Evolutionary conservation across 805 yeast species (phyloP).

Genomic region (Candida jianshihensis): DNA sequence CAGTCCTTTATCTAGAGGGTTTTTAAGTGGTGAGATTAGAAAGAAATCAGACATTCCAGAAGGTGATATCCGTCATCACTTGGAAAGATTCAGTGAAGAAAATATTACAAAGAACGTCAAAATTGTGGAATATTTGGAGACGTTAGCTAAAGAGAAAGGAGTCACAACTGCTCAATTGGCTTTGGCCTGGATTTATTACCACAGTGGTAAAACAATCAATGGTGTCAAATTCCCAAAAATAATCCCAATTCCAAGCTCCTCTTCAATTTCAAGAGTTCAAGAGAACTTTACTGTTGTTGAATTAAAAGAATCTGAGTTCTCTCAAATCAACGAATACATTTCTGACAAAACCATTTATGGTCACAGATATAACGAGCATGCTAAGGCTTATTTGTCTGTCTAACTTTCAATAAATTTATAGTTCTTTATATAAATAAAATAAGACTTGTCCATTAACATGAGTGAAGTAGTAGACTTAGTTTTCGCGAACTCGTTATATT

Average conservation of each 20-base stretch:
- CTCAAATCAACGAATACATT: conserved; percentile 42
- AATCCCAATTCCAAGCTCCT: conserved; percentile 78
- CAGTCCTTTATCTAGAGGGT: conserved; percentile 79
- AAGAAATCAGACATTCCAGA: conserved; percentile 40
- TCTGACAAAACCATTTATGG: conserved; percentile 44
- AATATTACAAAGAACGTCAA: conserved; percentile 48
- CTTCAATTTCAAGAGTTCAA: conserved; percentile 49
- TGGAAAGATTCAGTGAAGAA: conserved; percentile 57
- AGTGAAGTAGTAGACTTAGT: too few species aligned
- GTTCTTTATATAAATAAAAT: too few species aligned
- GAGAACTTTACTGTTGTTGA: conserved; percentile 47
- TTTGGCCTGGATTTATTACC: conserved; percentile 55
- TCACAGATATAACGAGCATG: conserved; percentile 39
- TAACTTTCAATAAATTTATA: too few species aligned
- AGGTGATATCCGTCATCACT: conserved; percentile 44
- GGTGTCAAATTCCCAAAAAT: conserved; percentile 40
- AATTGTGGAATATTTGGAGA: conserved; percentile 43
- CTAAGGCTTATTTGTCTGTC: background rate
- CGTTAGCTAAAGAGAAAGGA: conserved; percentile 38
- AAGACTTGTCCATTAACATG: too few species aligned
- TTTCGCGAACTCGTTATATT: too few species aligned
- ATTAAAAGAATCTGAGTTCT: conserved; percentile 52
- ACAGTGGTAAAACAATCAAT: conserved; percentile 21
- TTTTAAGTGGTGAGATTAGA: conserved; percentile 57
- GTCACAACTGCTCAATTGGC: conserved; percentile 62